Evolutionary conservation across 2,329 filamentous ascomycete species (phyloP).

Genomic region (Samsoniella hepiali): DNA sequence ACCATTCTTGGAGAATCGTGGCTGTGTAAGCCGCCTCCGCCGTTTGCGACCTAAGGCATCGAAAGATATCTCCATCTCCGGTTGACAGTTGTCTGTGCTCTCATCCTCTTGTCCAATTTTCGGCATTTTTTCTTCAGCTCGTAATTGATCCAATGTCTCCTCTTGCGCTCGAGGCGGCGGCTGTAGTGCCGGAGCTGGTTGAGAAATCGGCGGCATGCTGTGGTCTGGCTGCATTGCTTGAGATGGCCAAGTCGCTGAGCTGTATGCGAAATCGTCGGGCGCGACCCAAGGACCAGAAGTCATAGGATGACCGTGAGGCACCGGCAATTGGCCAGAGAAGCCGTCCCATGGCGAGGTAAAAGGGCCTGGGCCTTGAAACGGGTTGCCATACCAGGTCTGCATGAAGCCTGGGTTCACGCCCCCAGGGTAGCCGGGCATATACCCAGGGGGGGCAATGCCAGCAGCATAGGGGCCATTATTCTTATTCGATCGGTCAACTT

Average conservation of each 20-base stretch:
- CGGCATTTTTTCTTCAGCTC: neutral
- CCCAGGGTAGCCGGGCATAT: neutral
- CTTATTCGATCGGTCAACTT: neutral
- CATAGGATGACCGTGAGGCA: neutral
- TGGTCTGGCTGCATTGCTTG: neutral
- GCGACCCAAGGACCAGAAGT: neutral
- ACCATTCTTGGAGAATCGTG: slow-evolving; percentile 16
- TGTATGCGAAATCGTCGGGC: neutral
- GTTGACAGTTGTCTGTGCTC: slow-evolving; percentile 2
- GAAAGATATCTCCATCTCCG: neutral
- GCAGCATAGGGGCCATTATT: neutral
- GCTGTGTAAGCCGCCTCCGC: slow-evolving; percentile 5
- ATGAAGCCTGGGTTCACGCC: neutral
- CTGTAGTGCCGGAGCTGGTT: neutral
- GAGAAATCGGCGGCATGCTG: neutral
- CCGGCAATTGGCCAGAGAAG: neutral
- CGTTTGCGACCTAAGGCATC: slow-evolving; percentile 8
- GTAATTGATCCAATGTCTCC: neutral
- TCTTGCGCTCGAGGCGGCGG: neutral
- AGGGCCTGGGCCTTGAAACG: neutral
- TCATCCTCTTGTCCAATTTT: neutral
- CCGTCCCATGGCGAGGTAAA: slow-evolving; percentile 5
- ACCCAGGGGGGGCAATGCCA: neutral
- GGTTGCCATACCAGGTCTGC: slow-evolving; percentile 12
- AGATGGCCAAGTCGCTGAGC: neutral